Evolutionary conservation across 2,329 filamentous ascomycete species (phyloP).

Genomic region (Coniochaeta ligniaria): DNA sequence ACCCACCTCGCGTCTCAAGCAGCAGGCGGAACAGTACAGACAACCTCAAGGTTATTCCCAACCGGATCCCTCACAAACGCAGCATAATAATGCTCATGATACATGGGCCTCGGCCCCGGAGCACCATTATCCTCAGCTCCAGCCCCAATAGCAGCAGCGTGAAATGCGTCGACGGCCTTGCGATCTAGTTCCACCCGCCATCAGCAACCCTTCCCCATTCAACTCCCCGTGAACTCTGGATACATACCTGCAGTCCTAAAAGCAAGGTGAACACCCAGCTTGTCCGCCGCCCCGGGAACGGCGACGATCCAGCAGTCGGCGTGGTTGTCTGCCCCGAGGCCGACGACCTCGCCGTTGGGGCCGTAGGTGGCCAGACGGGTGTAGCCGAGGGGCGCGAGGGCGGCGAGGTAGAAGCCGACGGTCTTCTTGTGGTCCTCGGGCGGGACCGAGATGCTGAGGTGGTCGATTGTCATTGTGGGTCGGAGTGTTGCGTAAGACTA

Average conservation of each 20-base stretch:
- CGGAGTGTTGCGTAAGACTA: not conserved
- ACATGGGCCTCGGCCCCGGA: slow-evolving; percentile 36
- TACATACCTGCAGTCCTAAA: not conserved
- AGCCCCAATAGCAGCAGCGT: slow-evolving; percentile 31
- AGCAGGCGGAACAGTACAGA: slow-evolving; percentile 14
- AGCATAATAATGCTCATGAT: slow-evolving; percentile 39
- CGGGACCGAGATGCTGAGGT: slow-evolving; percentile 23
- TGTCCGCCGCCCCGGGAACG: slow-evolving; percentile 6
- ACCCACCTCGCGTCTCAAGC: not conserved
- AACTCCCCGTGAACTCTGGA: not conserved
- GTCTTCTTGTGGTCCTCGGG: slow-evolving; percentile 17
- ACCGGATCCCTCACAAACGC: slow-evolving; percentile 42
- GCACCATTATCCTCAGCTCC: slow-evolving; percentile 41
- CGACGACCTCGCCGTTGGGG: slow-evolving; percentile 18
- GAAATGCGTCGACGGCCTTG: slow-evolving; percentile 34
- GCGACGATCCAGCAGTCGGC: slow-evolving; percentile 23
- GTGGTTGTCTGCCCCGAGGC: slow-evolving; percentile 14
- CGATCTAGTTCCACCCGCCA: slow-evolving; percentile 22
- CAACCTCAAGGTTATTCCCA: slow-evolving; percentile 46
- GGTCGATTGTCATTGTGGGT: slow-evolving; percentile 27
- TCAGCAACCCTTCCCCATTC: not conserved
- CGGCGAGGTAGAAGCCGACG: slow-evolving; percentile 25
- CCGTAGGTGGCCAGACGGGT: slow-evolving; percentile 15
- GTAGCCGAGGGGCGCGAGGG: slow-evolving; percentile 29
- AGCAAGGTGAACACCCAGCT: slow-evolving; percentile 11